Percentiles rank a stretch among this genome's conserved stretches.
Evolutionary conservation across 108 stramenopile genomes (phyloP).

Genomic region (Asterionellopsis glacialis): DNA sequence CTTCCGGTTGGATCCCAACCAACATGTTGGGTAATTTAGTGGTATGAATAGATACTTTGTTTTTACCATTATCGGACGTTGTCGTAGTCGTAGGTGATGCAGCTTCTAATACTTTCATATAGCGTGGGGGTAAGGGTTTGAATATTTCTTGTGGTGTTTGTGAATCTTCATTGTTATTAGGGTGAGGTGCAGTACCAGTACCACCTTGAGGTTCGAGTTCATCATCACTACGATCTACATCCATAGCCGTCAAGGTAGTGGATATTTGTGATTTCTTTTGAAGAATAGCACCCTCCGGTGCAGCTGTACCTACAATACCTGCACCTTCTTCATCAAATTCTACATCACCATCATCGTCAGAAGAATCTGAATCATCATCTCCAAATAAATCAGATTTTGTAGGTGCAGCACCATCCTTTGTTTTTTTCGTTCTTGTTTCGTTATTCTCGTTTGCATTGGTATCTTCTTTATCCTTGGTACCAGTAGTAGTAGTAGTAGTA

Average conservation of each 20-base stretch:
- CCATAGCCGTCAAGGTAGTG: background rate
- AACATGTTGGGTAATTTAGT: constrained; percentile 76
- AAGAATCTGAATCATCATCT: constrained; percentile 2
- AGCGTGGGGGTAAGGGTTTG: constrained; percentile 15
- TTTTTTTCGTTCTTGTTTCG: background rate
- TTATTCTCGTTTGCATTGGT: background rate
- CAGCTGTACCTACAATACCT: constrained; percentile 29
- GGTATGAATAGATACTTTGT: constrained; percentile 28
- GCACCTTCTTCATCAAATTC: constrained; percentile 34
- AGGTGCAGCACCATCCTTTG: background rate
- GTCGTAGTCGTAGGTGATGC: constrained; percentile 18
- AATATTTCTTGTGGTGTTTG: constrained; percentile 3
- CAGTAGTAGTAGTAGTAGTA: background rate
- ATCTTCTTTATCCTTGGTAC: background rate
- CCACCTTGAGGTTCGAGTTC: background rate
- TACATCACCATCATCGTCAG: constrained; percentile 21
- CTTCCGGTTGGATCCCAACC: constrained; percentile 62
- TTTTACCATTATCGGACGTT: background rate
- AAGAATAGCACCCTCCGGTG: background rate
- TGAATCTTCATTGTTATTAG: background rate
- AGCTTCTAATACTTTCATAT: constrained; percentile 33
- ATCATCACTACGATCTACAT: background rate
- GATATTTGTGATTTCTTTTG: background rate
- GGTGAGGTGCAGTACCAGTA: background rate
- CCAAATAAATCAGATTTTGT: background rate